phyloP scores from a whole-genome alignment of 257 asterid genomes.

The Solanum appendiculatum region DNA sequence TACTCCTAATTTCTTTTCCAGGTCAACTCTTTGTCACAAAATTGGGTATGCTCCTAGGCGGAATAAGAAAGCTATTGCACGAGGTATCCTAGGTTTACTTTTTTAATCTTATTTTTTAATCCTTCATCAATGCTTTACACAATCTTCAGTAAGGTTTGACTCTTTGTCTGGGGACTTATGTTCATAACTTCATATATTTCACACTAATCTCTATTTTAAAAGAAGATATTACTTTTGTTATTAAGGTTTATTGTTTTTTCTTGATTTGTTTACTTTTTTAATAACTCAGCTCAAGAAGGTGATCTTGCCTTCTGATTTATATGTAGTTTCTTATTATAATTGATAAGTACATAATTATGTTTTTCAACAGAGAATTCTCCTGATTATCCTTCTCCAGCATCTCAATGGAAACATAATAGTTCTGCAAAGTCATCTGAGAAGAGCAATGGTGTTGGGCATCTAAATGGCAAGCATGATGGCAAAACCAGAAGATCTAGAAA shows the following conservation, averaged over 20 bases:
- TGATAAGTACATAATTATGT: neutral
- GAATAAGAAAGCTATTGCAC: slow-evolving; percentile 23
- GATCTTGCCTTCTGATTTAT: neutral
- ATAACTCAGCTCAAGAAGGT: neutral
- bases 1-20: slow-evolving; percentile 20
- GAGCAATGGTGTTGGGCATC: slow-evolving; percentile 19
- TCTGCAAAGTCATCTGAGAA: slow-evolving; percentile 22
- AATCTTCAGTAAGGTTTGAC: neutral
- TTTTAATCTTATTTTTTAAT: neutral
- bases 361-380: slow-evolving; percentile 30
- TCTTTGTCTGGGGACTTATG: neutral
- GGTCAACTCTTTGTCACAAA: slow-evolving; percentile 62
- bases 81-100: slow-evolving; percentile 25
- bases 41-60: slow-evolving; percentile 85
- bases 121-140: neutral
- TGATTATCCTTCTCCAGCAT: slow-evolving; percentile 16
- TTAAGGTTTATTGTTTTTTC: neutral
- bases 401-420: slow-evolving; percentile 19
- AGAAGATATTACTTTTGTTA: neutral
- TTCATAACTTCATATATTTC: neutral
- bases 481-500: slow-evolving; percentile 23
- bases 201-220: neutral
- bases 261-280: neutral
- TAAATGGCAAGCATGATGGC: slow-evolving; percentile 22
- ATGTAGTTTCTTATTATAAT: neutral